Evolutionary conservation across 2,329 filamentous ascomycete genomes (phyloP), one percentile per base, ranked within the genome.

Genomic region (Sclerotinia nivalis): DNA sequence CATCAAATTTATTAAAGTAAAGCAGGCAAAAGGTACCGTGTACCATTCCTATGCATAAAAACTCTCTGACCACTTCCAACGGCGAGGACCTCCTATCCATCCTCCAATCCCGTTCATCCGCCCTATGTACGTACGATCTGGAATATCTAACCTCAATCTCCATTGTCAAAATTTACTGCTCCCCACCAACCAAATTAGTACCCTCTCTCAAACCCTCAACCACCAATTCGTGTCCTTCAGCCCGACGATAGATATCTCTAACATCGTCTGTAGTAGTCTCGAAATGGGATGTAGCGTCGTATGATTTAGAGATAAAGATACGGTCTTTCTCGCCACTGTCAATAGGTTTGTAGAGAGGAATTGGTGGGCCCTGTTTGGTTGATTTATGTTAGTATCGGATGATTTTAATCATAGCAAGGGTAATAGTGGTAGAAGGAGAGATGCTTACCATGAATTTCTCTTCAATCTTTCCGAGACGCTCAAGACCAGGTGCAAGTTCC

Each of bases 261-360:
- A 99, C 94, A 81, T 99, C 95, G 80, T 97, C 96, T 83, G 86
- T 87, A 60, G 84, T 87, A 49, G 93, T 97, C 88, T 99, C 96
- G 78, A 99, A 99, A 86, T 99, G 96, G 81, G 92, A 97, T 74
- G 92, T 96, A 67, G 96, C 93, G 79, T 99, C 96, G 83, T 99
- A 99, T 84, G 93, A 97, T 89, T 96, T 97, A 78, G 93, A 97
- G 80, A 99, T 93, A 84, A 93, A 99, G 81, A 99, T 91, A 82
- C 94, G 94, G 84, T 97, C 94, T 76, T 89, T 91, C 75, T 84
- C 85, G 73, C 96, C 96, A 78, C 90, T 88, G 78, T 93, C 91
- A 62, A 95, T 81, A 31, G 96, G 96, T 83, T 97, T 93, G 81
- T 97, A 98, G 72, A 99, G 87, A 67, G 96, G 94, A 75, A 97